Conservation (phyloP, 148 eudicot species). For the Rheum nobile region DNA sequence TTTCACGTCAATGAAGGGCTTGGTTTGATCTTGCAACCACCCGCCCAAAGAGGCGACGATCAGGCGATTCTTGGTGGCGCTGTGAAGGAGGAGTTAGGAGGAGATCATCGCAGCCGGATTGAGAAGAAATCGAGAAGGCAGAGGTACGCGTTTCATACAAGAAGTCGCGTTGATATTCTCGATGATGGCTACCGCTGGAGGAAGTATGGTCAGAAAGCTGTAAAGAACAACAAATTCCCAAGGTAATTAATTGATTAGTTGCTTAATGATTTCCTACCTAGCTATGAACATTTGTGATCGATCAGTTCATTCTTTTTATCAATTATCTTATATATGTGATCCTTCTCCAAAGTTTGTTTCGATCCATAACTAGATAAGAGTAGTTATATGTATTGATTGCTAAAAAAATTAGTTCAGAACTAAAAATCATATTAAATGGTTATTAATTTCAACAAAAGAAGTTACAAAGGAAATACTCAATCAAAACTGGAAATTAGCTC, state of each 20-base stretch:
- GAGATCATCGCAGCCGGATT: not conserved
- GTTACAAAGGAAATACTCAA: not conserved
- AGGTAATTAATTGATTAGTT: slow-evolving; percentile 14
- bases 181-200: slow-evolving; percentile 43
- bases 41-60: not conserved
- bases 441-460: no score
- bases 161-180: slow-evolving; percentile 31
- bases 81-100: not conserved
- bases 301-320: no score
- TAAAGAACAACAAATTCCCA: slow-evolving; percentile 28
- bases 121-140: slow-evolving; percentile 21
- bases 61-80: not conserved
- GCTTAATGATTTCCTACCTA: no score
- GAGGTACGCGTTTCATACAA: slow-evolving; percentile 30
- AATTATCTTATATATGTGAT: no score
- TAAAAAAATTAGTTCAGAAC: not conserved
- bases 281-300: not conserved
- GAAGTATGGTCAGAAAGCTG: slow-evolving; percentile 34
- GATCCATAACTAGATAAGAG: not conserved
- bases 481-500: not conserved
- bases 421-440: no score
- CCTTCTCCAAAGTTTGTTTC: no score
- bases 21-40: not conserved
- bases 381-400: not conserved
- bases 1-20: not conserved